Base-by-base conservation (phyloP, 2,329 filamentous ascomycete genomes). In the Fusarium xylarioides region DNA sequence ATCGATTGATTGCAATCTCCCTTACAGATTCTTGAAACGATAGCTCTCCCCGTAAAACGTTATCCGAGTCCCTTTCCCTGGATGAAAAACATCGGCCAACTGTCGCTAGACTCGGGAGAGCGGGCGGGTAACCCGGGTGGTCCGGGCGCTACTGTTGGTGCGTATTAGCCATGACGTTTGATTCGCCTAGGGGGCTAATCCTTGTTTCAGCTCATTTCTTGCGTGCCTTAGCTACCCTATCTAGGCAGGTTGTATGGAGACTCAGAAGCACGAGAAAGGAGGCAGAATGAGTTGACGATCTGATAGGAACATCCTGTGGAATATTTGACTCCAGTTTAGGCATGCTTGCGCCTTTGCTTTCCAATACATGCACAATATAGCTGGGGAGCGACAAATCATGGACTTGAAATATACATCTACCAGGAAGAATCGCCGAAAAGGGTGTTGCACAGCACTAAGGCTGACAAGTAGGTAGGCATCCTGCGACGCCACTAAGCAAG, bases 181-280 rank as follows among this genome's bases (percentile, higher is more conserved):
- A 37, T 58, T 58, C 1, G 55, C 12, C 0, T 0, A 2, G 1
- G 5, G 5, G 3, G 9, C 19, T 19, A 10, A 38, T 38, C 55
- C 55, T 12, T 50, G 55, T 50, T 50, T 32, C 55, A 58, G 42
- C 55, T 58, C 26, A 32, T 44, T 56, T 42, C 37, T 44, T 11
- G 2, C 18, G 0, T 28, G 28, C 7, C 0, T 5, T 44, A 44
- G 38, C 28, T 23, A 9, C 0, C 37, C 38, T 1, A 1, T 19
- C 49, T 53, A 44, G 28, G 53, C 28, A 56, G 37, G 38, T 56
- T 2, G 11, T 34, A 2, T 16, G 12, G 37, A 10, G 14, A 18
- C 7, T 34, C 11, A 23, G 32, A 35, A 26, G 49, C 30, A 35
- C 1, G 14, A 2, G 1, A 21, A 44, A 44, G 53, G 28, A 44